Evolutionary conservation across 768 basidiomycete genomes (phyloP), one percentile per base, ranked within the genome.

Genomic region (Boletus sp.): DNA sequence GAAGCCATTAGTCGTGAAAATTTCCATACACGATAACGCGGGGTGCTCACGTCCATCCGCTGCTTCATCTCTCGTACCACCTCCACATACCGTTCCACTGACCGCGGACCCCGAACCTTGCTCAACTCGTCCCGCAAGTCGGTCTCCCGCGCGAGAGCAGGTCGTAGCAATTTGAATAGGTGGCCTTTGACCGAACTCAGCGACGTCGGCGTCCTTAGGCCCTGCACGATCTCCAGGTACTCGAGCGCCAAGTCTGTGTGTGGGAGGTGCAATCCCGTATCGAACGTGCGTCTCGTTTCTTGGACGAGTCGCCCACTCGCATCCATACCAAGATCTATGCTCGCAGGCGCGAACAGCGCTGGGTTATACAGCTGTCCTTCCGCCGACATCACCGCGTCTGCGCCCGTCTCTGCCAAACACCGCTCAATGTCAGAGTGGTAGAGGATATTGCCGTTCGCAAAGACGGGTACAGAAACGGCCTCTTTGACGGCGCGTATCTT

Each of bases 401-500:
- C 89, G 14, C 94, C 92, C 0, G 97, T 99, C 48, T 83, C 82
- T 24, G 82, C 80, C 33, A 99, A 75, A 71, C 94, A 98, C 11
- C 77, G 75, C 50, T 80, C 78, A 47, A 98, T 83, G 71, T 98
- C 95, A n/a, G 84, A 80, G 44, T 88, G 82, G 70, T 87, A 92
- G 12, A 98, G 84, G 57, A 98, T 84, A 71, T 98, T 98, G 30
- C 97, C 97, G 71, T 99, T 99, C 0, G 96, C 95, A 69, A 99
- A 92, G 5, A 99, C 94, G 4, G 95, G 96, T 0, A 99, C 83
- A 1, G 83, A 84, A 37, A 98, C 92, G 1, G 92, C 90, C 63
- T 89, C 72, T 71, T 95, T 97, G 64, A 99, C 94, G 0, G 92
- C 91, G 8, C 81, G 82, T 67, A 99, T 98, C 72, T 97, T 88